Base-by-base conservation (phyloP, 768 basidiomycete genomes). In the Rhodotorula graminis region DNA sequence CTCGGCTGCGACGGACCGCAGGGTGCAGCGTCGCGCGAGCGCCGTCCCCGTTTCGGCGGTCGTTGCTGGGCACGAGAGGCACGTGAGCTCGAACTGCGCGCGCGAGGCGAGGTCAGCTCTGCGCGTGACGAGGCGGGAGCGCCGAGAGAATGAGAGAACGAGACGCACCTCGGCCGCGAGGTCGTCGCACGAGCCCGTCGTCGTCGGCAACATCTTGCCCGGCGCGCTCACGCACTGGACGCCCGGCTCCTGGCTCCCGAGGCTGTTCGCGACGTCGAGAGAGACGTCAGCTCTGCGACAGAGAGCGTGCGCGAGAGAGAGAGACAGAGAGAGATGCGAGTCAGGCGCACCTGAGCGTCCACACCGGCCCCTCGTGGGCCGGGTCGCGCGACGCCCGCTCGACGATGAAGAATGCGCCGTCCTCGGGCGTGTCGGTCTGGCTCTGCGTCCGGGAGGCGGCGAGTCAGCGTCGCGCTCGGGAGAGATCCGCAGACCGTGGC, bases 381-480 rank as follows among this genome's bases (percentile, higher is more conserved):
- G 12, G 31, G 14, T 14, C 29, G 7, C 7, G 31, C 8, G 46
- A 21, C 19, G 23, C 19, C 11, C 14, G 14, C 25, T 23, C 6
- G 21, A 8, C 0, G 27, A 58, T 6, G 31, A n/a, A 58, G 14
- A 21, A 58, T 6, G 23, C 64, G n/a, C 64, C 64, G 56, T 58
- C 46, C 46, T 65, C 64, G 1, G 64, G 64, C 29, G n/a, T 27
- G 47, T 65, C 46, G 44, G 55, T 57, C 56, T 57, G 18, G 56
- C 64, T 65, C 64, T 65, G 56, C 11, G 21, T 25, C 11, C 25
- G 10, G 9, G 23, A 11, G 11, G 18, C 25, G 23, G 25, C 23
- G 10, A 25, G 23, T 52, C 23, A 23, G 50, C 25, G n/a, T 12
- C 23, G 23, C 8, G 50, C 0, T 23, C 11, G 50, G 27, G 19